Conservation (phyloP, 495 filamentous ascomycete species). For the Podospora anserina region DNA sequence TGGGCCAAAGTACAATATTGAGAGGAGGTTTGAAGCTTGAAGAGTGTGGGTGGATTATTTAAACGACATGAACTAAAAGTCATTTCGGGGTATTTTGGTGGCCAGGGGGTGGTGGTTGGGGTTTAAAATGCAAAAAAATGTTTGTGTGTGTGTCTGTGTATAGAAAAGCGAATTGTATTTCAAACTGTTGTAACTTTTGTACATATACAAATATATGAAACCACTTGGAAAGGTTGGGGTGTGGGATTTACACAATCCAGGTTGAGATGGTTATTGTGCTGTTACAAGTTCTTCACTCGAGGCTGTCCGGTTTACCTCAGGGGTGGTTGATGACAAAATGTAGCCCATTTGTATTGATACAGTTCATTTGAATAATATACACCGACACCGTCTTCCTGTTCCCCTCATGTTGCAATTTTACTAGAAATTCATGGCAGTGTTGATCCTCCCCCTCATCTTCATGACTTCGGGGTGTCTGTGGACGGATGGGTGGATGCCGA, state of each 20-base stretch:
- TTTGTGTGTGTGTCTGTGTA: not conserved
- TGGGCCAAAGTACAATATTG: constrained; percentile 44
- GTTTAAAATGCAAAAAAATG: not conserved
- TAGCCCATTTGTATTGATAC: not conserved
- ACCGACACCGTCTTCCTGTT: not conserved
- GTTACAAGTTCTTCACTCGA: not conserved
- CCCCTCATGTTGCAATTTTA: not conserved
- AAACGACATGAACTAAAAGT: not conserved
- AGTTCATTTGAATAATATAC: not conserved
- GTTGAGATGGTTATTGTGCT: not conserved
- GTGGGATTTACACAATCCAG: not conserved
- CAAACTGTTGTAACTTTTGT: not conserved
- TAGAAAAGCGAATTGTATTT: not conserved
- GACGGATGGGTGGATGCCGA: constrained; percentile 89
- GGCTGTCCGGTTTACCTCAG: too few species aligned
- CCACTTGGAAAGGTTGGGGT: not conserved
- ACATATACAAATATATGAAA: constrained; percentile 3
- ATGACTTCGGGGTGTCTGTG: constrained; percentile 91
- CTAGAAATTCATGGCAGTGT: constrained; percentile 21
- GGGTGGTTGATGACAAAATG: too few species aligned
- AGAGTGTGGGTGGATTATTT: not conserved
- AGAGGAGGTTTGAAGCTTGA: constrained; percentile 43
- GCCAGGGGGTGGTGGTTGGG: not conserved
- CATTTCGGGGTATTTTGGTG: not conserved
- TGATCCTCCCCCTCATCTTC: not conserved